Evolutionary conservation across 371 early-diverging fungal species (phyloP).

Genomic region (Mucor sp.): DNA sequence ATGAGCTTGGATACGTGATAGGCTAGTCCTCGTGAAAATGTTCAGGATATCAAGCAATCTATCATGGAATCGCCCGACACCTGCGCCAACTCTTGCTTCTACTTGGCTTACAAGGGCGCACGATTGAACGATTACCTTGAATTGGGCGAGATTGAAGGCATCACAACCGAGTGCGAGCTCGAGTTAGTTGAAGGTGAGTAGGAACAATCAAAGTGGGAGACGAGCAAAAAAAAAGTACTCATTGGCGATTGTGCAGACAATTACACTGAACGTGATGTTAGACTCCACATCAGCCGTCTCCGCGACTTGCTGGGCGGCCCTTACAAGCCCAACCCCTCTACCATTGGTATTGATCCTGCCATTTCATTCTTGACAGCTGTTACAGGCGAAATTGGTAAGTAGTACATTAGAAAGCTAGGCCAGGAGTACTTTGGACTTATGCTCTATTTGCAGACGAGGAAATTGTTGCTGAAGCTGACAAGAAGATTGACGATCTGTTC

Average conservation of each 20-base stretch:
- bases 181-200: slow-evolving; percentile 73
- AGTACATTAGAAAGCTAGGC: neutral
- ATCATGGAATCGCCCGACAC: slow-evolving; percentile 87
- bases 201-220: neutral
- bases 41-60: slow-evolving; percentile 87
- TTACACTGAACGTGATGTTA: slow-evolving; percentile 90
- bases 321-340: slow-evolving; percentile 65
- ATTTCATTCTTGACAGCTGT: slow-evolving; percentile 71
- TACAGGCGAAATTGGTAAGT: slow-evolving; percentile 64
- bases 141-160: slow-evolving; percentile 76
- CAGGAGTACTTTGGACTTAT: neutral
- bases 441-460: slow-evolving; percentile 37
- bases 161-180: slow-evolving; percentile 67
- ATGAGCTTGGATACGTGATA: slow-evolving; percentile 13
- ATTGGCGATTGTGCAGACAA: slow-evolving; percentile 43
- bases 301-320: slow-evolving; percentile 85
- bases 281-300: slow-evolving; percentile 85
- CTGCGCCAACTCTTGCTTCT: slow-evolving; percentile 89
- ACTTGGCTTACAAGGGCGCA: slow-evolving; percentile 70
- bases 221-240: neutral
- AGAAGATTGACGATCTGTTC: slow-evolving; percentile 45
- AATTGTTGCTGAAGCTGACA: slow-evolving; percentile 37
- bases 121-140: slow-evolving; percentile 75
- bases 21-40: slow-evolving; percentile 74
- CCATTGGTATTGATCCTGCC: slow-evolving; percentile 76